Evolutionary conservation across 164 flowering plant genomes (phyloP), one percentile per base, ranked within the genome.

Genomic region (Vitis rotundifolia): DNA sequence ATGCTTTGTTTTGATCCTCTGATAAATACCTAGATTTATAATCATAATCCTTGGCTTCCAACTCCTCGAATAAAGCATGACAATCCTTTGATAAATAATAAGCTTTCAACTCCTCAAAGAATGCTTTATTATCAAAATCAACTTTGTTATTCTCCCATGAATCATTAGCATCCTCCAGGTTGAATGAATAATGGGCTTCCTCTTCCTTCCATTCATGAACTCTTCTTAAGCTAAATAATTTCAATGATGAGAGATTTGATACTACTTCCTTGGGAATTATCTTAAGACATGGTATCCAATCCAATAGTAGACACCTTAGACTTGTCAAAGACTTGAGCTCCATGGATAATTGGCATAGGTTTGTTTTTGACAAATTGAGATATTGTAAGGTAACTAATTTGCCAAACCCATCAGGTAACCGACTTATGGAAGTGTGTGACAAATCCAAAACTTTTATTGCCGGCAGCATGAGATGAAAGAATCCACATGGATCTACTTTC

Each of bases 371-470:
- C 9, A 73, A 29, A 29, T 73, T 73, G 11, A 73, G 76, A 47
- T 52, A 55, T 5, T 26, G 49, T 48, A 73, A 29, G 9, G 12
- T 48, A 8, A 26, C 14, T n/a, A 68, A 58, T 3, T 26, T 2
- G 7, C 14, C 48, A 56, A 74, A 49, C 26, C n/a, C 68, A 28
- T 1, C 12, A 0, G 73, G 69, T 8, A 74, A 51, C 12, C 2
- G 9, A 2, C 12, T 28, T 48, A 73, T 31, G 9, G 2, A 1
- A 26, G 55, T 67, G 1, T 31, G 18, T 15, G 64, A 63, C 51
- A 73, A 57, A 28, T 73, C 66, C 51, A 73, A 28, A 22, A 67
- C 71, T 22, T 4, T n/a, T 29, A 73, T 49, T 0, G n/a, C n/a
- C n/a, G 13, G 0, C 5, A 3, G 61, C 71, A 72, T 59, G n/a